phyloP scores from a whole-genome alignment of 2,329 filamentous ascomycete genomes.

The Trichophyton verrucosum region DNA sequence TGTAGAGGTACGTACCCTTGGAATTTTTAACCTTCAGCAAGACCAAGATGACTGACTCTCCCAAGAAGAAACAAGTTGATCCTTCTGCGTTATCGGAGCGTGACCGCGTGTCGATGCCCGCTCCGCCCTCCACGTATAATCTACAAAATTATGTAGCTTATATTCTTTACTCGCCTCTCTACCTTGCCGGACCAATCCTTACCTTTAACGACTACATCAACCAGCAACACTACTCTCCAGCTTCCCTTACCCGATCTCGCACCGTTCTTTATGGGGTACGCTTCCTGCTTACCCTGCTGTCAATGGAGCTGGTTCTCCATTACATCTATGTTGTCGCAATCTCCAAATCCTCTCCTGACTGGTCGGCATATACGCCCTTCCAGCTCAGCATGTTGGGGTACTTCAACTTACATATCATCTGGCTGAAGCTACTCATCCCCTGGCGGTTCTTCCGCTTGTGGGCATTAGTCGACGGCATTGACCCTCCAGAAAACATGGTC shows the following conservation, averaged over 20 bases:
- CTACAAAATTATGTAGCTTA: slow-evolving; percentile 87
- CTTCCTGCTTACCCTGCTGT: slow-evolving; percentile 65
- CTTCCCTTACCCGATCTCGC: slow-evolving; percentile 56
- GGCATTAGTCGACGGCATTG: slow-evolving; percentile 78
- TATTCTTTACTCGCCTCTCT: slow-evolving; percentile 80
- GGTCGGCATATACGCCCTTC: slow-evolving; percentile 71
- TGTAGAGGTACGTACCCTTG: slow-evolving; percentile 57
- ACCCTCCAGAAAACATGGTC: slow-evolving; percentile 96
- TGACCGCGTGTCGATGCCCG: slow-evolving; percentile 69
- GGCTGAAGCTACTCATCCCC: slow-evolving; percentile 90
- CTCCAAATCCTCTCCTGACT: slow-evolving; percentile 63
- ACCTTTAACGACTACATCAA: slow-evolving; percentile 98
- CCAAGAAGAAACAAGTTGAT: slow-evolving; percentile 98
- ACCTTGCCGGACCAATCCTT: slow-evolving; percentile 81
- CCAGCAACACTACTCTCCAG: slow-evolving; percentile 61
- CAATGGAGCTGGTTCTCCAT: slow-evolving; percentile 85
- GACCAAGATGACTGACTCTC: slow-evolving; percentile 18
- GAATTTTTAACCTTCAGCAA: not conserved
- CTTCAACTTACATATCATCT: slow-evolving; percentile 94
- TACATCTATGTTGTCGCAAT: slow-evolving; percentile 92
- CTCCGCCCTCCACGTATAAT: slow-evolving; percentile 54
- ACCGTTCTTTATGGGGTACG: slow-evolving; percentile 73
- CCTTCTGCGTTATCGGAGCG: slow-evolving; percentile 73
- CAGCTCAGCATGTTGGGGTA: slow-evolving; percentile 84
- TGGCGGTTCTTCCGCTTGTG: slow-evolving; percentile 99